These are phyloP conservation scores for Thuja plicata DNA, from an alignment of 83 land plant species.

Conservation along the genomic window DNA sequence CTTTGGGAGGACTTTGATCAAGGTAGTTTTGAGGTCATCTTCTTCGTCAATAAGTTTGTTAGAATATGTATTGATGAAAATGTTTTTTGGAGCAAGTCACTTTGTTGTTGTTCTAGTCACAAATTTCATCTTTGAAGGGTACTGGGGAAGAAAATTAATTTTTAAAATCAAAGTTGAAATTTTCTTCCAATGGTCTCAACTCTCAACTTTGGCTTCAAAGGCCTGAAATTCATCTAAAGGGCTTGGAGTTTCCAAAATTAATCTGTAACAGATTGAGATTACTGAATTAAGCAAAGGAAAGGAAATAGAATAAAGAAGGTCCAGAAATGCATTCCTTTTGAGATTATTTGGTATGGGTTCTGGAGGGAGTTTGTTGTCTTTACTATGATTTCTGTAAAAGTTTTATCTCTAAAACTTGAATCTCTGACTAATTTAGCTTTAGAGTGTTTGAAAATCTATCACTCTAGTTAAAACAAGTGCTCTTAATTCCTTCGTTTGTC, in stretches of 20 bases:
- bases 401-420: neutral
- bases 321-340: neutral
- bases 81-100: neutral
- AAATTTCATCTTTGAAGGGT: neutral
- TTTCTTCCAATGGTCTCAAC: neutral
- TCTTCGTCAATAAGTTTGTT: neutral
- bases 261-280: neutral
- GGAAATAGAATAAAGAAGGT: neutral
- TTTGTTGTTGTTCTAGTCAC: neutral
- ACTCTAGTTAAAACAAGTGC: neutral
- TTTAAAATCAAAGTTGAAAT: neutral
- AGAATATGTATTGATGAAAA: neutral
- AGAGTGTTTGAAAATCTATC: neutral
- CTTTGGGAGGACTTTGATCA: conserved; percentile 84
- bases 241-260: neutral
- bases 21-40: conserved; percentile 38
- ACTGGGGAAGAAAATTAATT: neutral
- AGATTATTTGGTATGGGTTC: neutral
- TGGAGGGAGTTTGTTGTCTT: neutral
- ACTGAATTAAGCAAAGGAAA: neutral
- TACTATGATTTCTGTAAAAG: neutral
- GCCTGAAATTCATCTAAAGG: neutral
- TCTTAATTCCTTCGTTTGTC: neutral
- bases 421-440: neutral
- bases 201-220: neutral